phyloP scores from a whole-genome alignment of 352 stramenopile genomes.

The Plasmopara viticola region DNA sequence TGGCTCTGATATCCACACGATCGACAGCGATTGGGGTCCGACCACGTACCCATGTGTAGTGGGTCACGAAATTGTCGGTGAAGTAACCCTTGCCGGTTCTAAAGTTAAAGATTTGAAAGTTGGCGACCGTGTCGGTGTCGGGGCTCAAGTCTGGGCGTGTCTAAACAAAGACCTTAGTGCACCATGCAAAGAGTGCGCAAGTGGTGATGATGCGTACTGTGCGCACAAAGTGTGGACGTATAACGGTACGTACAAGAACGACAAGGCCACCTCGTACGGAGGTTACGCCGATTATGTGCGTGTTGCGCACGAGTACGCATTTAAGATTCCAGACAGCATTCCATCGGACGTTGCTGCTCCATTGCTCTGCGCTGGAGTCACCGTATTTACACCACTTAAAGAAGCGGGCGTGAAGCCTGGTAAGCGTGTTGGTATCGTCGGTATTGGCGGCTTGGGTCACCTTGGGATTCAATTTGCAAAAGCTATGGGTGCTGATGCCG shows the following conservation, averaged over 20 bases:
- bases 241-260: slow-evolving; percentile 28
- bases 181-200: slow-evolving; percentile 49
- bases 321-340: slow-evolving; percentile 28
- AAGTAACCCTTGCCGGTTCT: slow-evolving; percentile 10
- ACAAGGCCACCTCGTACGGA: slow-evolving; percentile 34
- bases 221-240: slow-evolving; percentile 40
- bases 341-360: slow-evolving; percentile 15
- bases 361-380: slow-evolving; percentile 13
- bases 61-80: slow-evolving; percentile 36
- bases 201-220: slow-evolving; percentile 60
- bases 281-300: slow-evolving; percentile 76
- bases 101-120: slow-evolving; percentile 15
- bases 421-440: slow-evolving; percentile 62
- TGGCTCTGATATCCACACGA: slow-evolving; percentile 18
- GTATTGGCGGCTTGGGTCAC: slow-evolving; percentile 83
- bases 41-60: too few species aligned
- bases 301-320: slow-evolving; percentile 45
- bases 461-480: slow-evolving; percentile 77
- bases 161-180: slow-evolving; percentile 42
- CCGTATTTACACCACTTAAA: slow-evolving; percentile 30
- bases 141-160: slow-evolving; percentile 34
- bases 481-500: slow-evolving; percentile 49
- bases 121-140: slow-evolving; percentile 16
- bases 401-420: slow-evolving; percentile 38
- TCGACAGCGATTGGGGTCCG: slow-evolving; percentile 19